phyloP scores from a whole-genome alignment of 345 rosid genomes.

The Rhizophora apiculata region DNA sequence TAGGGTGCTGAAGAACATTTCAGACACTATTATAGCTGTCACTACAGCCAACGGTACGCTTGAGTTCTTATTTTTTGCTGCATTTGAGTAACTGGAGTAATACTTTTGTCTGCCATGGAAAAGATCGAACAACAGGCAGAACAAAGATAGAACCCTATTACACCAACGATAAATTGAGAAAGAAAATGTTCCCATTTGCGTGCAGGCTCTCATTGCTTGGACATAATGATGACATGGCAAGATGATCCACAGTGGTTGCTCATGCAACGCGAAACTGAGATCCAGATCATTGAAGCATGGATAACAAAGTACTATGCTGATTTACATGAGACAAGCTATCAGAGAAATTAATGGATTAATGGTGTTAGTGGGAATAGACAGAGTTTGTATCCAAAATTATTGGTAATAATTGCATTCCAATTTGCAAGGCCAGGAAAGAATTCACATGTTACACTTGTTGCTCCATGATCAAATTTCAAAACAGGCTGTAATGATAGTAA shows the following conservation, averaged over 20 bases:
- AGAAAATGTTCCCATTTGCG: neutral
- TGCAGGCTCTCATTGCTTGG: conserved; percentile 48
- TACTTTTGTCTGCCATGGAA: too few species aligned
- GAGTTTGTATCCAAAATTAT: neutral
- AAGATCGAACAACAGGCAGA: too few species aligned
- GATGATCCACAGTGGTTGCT: conserved; percentile 40
- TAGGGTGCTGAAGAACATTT: conserved; percentile 43
- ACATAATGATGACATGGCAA: conserved; percentile 8
- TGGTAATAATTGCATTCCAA: neutral
- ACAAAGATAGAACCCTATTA: too few species aligned
- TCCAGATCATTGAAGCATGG: conserved; percentile 39
- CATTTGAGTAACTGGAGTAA: neutral
- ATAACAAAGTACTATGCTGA: conserved; percentile 25
- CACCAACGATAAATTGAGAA: too few species aligned
- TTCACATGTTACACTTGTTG: too few species aligned
- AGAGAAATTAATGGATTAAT: neutral
- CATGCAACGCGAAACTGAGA: conserved; percentile 28
- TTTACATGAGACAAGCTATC: neutral
- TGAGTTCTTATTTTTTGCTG: neutral
- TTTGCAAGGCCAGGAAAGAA: too few species aligned
- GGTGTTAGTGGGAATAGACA: neutral
- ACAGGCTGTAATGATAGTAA: too few species aligned
- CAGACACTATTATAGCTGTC: conserved; percentile 38
- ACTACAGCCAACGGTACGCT: conserved; percentile 32
- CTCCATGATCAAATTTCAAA: too few species aligned